phyloP scores from a whole-genome alignment of 345 rosid species.

The Hibiscus tridactylites region DNA sequence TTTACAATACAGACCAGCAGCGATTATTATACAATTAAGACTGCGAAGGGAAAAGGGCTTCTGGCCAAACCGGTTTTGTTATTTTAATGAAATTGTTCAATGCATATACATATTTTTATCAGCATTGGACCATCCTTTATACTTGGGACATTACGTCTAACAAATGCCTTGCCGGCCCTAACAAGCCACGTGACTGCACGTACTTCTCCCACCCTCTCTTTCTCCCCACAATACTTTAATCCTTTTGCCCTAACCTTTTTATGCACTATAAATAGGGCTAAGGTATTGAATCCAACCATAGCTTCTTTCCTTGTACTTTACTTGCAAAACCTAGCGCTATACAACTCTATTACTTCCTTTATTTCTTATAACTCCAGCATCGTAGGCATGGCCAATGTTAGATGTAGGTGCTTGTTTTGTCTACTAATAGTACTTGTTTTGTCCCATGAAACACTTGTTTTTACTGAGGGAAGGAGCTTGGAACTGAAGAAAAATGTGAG shows the following conservation, averaged over 20 bases:
- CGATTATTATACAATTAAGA: too few species aligned
- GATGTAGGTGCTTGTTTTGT: conserved; percentile 25
- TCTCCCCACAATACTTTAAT: not conserved
- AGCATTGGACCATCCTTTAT: too few species aligned
- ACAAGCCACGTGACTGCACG: not conserved
- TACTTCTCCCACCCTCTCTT: conserved; percentile 3
- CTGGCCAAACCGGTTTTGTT: too few species aligned
- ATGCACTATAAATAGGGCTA: not conserved
- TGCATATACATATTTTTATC: too few species aligned
- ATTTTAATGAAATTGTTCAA: too few species aligned
- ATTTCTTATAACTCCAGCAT: not conserved
- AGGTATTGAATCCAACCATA: not conserved
- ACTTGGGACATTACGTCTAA: too few species aligned
- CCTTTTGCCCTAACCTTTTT: not conserved
- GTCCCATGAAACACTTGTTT: conserved; percentile 23
- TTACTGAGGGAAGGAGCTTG: conserved; percentile 36
- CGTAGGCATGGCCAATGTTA: conserved; percentile 30
- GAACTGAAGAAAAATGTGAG: conserved; percentile 6
- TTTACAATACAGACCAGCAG: too few species aligned
- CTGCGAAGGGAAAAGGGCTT: too few species aligned
- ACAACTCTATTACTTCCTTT: not conserved
- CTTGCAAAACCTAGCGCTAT: not conserved
- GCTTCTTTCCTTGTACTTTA: not conserved
- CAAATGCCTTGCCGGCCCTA: too few species aligned
- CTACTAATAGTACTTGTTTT: conserved; percentile 26